Evolutionary conservation across 352 stramenopile species (phyloP).

Genomic region (Phytopythium oedochilum): DNA sequence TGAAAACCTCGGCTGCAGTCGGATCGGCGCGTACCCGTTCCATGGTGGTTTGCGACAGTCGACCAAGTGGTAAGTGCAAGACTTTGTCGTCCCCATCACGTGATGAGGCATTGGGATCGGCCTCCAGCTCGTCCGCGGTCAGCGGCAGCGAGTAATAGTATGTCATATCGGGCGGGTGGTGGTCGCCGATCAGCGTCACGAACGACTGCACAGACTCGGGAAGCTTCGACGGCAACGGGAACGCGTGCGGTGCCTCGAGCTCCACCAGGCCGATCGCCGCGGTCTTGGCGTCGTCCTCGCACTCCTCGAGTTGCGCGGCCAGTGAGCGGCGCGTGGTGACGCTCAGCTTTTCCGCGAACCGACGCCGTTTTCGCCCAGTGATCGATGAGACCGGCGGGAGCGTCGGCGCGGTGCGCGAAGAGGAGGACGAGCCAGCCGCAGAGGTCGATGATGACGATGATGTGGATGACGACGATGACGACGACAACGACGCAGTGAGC

Average conservation of each 20-base stretch:
- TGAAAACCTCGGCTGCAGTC: background rate
- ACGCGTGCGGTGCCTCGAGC: constrained; percentile 3
- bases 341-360: constrained; percentile 10
- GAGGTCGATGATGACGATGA: background rate
- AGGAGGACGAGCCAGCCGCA: background rate
- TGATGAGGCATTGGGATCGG: background rate
- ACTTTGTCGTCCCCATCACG: constrained; percentile 30
- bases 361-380: constrained; percentile 20
- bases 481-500: background rate
- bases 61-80: constrained; percentile 46
- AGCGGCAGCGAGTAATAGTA: constrained; percentile 28
- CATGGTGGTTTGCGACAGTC: constrained; percentile 53
- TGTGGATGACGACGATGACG: constrained; percentile 8
- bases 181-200: constrained; percentile 36
- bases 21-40: constrained; percentile 30
- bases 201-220: constrained; percentile 48
- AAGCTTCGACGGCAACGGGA: constrained; percentile 30
- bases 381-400: background rate
- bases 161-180: constrained; percentile 21
- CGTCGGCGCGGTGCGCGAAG: background rate
- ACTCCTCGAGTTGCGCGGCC: constrained; percentile 20
- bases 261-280: background rate
- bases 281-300: constrained; percentile 5
- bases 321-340: constrained; percentile 15
- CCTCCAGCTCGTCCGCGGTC: constrained; percentile 13